Base-by-base conservation (phyloP, 1,139 yeast genomes). In the Hyphopichia buzzinii region DNA sequence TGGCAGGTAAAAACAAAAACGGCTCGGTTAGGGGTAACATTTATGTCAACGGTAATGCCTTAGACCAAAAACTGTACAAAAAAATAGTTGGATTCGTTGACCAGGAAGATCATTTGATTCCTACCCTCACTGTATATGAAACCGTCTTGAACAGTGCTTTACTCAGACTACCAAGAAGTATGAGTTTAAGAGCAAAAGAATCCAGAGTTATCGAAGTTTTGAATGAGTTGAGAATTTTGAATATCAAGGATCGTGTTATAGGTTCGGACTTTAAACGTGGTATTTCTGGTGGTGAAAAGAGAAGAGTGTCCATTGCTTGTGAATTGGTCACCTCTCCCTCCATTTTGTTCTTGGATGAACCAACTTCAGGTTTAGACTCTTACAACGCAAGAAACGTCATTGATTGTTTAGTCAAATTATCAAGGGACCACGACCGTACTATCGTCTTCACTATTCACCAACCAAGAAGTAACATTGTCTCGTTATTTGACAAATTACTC, bases 391-490 rank as follows among this genome's bases (percentile, higher is more conserved):
- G 79, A 55, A 89, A 90, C 50, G 98, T 92, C 10, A 70, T 92
- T 35, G 97, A 90, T 41, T 78, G 89, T 44, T 71, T 92, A 37
- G 92, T 85, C 3, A 77, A 85, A 41, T 72, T 92, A 41, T 88
- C 97, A 0, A 72, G 82, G 40, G 84, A 82, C 48, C 86, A 82
- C 57, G 81, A 84, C 42, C 78, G 97, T 54, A 90, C 98, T 0
- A 82, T 92, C 33, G 79, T 92, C 1, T 84, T 92, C 55, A 88
- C 98, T 0, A 92, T 92, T 46, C 98, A 92, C 62, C 98, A 92
- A 56, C 98, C 98, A n/a, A 77, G 98, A 55, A 87, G 96, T 42
- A 92, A 92, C 51, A 90, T 92, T 55, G 97, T 92, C 21, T 81
- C 96, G 0, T 64, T 88, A 38, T 92, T 92, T 62, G 97, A 90